Base-by-base conservation (phyloP, 176 grass and related monocot species). In the Eragrostis nindensis region DNA sequence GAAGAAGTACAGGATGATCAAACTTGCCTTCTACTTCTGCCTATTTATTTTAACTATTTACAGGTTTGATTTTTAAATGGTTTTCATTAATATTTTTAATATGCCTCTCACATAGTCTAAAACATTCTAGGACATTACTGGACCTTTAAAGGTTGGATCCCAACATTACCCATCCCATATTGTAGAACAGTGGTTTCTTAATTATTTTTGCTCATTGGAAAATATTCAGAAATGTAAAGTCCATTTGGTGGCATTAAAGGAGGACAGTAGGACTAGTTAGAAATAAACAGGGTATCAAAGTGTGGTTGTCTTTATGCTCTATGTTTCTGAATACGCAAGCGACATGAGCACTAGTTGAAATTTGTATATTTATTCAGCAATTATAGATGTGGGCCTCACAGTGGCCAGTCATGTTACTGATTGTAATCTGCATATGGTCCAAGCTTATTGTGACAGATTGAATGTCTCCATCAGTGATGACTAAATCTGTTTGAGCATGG, bases 41-140 rank as follows among this genome's bases (percentile, higher is more conserved):
- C 91, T 93, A 76, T 98, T 98, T 93, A 83, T 98, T 60, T 86
- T 98, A 82, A 90, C 90, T 43, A 98, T 98, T 72, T 98, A 95
- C 88, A 98, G 95, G 95, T 98, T 85, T 54, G 79, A 30, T 25
- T 24, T 65, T 47, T 48, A n/a, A n/a, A n/a, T n/a, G n/a, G n/a
- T n/a, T n/a, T n/a, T 81, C 15, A 19, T 53, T 73, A 66, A 62
- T 66, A 46, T 64, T 89, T 25, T 44, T 77, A 41, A 39, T 44
- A 47, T 29, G 17, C 9, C 66, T 61, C 25, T 19, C 11, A 80
- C 15, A 24, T 62, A 32, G 46, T 71, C 56, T 50, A 22, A 77
- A 53, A 65, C 10, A 68, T 32, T 66, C 11, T 45, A 61, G 21
- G n/a, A 25, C 24, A 62, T 50, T 6, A 68, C 44, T n/a, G 4